Base-by-base conservation (phyloP, 1,284 basidiomycete species). In the Marasmius fiardii region DNA sequence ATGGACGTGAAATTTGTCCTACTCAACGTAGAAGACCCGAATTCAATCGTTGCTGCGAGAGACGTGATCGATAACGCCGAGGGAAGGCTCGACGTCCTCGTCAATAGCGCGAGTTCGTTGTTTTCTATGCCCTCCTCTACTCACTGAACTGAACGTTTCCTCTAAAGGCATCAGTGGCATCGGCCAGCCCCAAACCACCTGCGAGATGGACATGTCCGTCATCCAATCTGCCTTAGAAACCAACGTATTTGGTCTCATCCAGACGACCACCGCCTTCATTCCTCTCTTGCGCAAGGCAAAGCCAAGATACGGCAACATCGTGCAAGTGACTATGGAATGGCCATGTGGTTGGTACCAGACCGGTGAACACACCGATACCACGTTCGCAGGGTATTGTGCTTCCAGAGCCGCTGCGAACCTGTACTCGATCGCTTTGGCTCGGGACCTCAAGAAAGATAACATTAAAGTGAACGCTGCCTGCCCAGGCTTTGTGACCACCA, bases 321-420 rank as follows among this genome's bases (percentile, higher is more conserved):
- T 76, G 53, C 69, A 70, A 53, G 67, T 73, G 35, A 63, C 66
- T 28, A 70, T 67, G 12, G 73, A 73, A 60, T 72, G 76, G 71
- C 69, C 90, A 1, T 86, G 87, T 54, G 93, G 93, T 24, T 28
- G 43, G 10, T 35, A 26, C 18, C 53, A 55, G 24, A 23, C 39
- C 16, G 16, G 43, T 24, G 11, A 23, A 26, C 8, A 24, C 18
- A 14, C 34, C 24, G 5, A 18, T 18, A 28, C 44, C 35, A 31
- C 26, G 11, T 41, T 57, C 21, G 54, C 61, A 26, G 58, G 59
- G 16, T 65, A 65, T 44, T 61, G 59, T 52, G 58, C 63, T 10
- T 58, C 56, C 39, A 65, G 64, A 52, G 64, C 61, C 4, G 64
- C 62, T 3, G 53, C 57, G n/a, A 62, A 65, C 51, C 53, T 61